These are phyloP conservation scores for Vitis vinifera DNA, from an alignment of 164 flowering plant genomes.

Conservation along the genomic window DNA sequence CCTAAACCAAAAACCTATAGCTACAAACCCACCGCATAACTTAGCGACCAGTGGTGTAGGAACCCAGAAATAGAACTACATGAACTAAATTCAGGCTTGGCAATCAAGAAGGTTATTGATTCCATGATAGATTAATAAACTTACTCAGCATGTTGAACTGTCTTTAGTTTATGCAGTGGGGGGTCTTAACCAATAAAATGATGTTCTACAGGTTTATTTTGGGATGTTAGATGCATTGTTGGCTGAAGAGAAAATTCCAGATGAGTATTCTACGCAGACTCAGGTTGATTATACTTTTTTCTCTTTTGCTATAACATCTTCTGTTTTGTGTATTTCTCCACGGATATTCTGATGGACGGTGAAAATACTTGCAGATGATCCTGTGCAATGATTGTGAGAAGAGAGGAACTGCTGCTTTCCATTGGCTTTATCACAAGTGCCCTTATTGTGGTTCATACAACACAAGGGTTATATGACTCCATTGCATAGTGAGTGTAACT, in stretches of 20 bases:
- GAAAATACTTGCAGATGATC: conserved; percentile 49
- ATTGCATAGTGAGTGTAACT: conserved; percentile 5
- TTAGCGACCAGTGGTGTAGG: too few relatives aligned
- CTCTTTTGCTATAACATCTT: not conserved
- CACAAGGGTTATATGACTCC: conserved; percentile 60
- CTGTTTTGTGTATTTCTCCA: not conserved
- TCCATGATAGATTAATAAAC: too few relatives aligned
- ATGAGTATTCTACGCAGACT: conserved; percentile 60
- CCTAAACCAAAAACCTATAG: too few relatives aligned
- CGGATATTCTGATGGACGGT: not conserved
- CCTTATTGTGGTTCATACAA: conserved; percentile 78
- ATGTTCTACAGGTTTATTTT: conserved; percentile 67
- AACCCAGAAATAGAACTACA: too few relatives aligned
- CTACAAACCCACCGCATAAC: too few relatives aligned
- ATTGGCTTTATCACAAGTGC: conserved; percentile 87
- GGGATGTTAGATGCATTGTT: conserved; percentile 74
- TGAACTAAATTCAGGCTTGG: too few relatives aligned
- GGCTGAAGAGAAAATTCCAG: conserved; percentile 75
- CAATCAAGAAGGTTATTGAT: too few relatives aligned
- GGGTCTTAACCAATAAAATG: conserved; percentile 3
- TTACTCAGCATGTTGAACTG: not conserved
- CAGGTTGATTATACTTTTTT: conserved; percentile 49
- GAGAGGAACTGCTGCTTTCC: conserved; percentile 69
- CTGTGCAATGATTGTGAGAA: conserved; percentile 89
- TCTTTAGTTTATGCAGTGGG: not conserved